Evolutionary conservation across 2,329 filamentous ascomycete species (phyloP).

Genomic region (Coniella lustricola): DNA sequence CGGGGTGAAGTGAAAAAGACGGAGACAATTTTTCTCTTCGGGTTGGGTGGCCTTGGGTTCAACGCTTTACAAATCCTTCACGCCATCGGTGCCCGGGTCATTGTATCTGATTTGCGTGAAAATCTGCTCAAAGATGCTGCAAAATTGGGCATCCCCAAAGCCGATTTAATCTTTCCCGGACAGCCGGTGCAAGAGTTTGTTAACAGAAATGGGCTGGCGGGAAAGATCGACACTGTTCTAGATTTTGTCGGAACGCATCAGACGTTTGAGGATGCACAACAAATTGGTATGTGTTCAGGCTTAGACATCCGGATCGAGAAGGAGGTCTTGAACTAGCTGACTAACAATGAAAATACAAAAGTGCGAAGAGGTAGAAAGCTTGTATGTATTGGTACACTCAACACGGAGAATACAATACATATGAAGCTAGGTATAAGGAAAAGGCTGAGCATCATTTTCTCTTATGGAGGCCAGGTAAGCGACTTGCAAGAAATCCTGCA

Average conservation of each 20-base stretch:
- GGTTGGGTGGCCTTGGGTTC: conserved; percentile 34
- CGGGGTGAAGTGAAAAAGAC: conserved; percentile 27
- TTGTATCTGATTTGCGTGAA: conserved; percentile 28
- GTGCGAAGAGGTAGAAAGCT: conserved; percentile 30
- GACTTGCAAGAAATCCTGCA: conserved; percentile 32
- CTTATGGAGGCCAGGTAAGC: conserved; percentile 34
- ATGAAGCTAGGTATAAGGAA: conserved; percentile 39
- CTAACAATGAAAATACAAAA: conserved; percentile 18
- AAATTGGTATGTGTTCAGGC: conserved; percentile 23
- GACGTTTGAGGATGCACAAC: conserved; percentile 30
- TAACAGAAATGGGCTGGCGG: conserved; percentile 17
- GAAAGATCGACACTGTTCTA: conserved; percentile 24
- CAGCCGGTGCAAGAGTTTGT: conserved; percentile 25
- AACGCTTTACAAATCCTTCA: conserved; percentile 36
- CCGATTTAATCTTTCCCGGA: conserved; percentile 26
- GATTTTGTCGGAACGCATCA: conserved; percentile 30
- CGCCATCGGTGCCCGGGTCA: conserved; percentile 39
- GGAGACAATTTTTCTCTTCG: conserved; percentile 33
- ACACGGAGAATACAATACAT: conserved; percentile 32
- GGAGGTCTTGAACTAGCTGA: neutral
- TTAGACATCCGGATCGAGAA: neutral
- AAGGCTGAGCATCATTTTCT: conserved; percentile 33
- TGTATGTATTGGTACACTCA: conserved; percentile 33
- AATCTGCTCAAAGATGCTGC: conserved; percentile 25
- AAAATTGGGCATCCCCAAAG: conserved; percentile 24